Evolutionary conservation across 805 yeast genomes (phyloP), one percentile per base, ranked within the genome.

Genomic region (Candida broadrunensis): DNA sequence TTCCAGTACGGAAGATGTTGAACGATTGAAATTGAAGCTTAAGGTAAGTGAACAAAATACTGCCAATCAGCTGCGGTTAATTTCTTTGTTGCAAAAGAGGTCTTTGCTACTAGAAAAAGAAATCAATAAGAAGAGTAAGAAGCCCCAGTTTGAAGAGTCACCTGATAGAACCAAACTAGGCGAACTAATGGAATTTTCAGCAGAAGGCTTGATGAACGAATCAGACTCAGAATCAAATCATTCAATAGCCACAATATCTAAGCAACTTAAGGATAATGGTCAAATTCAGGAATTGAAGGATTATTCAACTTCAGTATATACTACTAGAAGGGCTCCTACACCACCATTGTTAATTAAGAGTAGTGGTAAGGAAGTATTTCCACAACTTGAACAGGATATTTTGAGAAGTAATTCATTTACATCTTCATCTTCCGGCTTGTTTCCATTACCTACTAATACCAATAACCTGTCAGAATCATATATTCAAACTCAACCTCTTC

Each of bases 61-160:
- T 15, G 54, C 55, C 7, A 39, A 46, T 2, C 64, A 61, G 36
- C 59, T 59, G 32, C 52, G 43, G 16, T 56, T 60, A 31, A 59
- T 64, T 16, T 48, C 44, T 4, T 21, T 51, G 5, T 49, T 67
- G 23, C 60, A 54, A 41, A 31, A 39, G 15, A 16, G 32, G 11
- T 14, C 25, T n/a, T 2, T 21, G 5, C 27, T 14, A n/a, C 4
- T 13, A 21, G 27, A 33, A 14, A 14, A 14, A 13, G 26, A 21
- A 11, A 8, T 21, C 13, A 20, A 20, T 15, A 20, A 15, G 16
- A 33, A 33, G 35, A 9, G 3, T 12, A 16, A 7, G 4, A 9
- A 32, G 12, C 15, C 16, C 24, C n/a, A 5, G 24, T 4, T 7
- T 29, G 13, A n/a, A 20, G 24, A 7, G 9, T 21, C 24, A 7